A percentile compares a stretch with the other conserved stretches of the same genome.
phyloP scores from a whole-genome alignment of 2,329 filamentous ascomycete genomes.

The Penicillium decumbens region DNA sequence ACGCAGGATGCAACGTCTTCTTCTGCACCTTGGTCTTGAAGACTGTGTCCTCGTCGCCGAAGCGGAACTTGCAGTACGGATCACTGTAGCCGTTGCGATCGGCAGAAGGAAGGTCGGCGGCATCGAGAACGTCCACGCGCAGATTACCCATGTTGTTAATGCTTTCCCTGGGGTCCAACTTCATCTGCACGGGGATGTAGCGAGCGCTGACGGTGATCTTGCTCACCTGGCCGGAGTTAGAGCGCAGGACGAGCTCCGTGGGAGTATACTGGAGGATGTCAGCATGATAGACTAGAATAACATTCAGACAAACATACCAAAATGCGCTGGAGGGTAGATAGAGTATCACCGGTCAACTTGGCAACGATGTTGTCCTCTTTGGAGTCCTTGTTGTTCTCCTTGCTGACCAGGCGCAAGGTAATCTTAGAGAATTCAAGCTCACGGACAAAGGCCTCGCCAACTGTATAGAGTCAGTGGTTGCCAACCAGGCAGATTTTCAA shows the following conservation, averaged over 20 bases:
- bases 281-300: neutral
- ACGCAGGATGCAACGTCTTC: slow-evolving; percentile 89
- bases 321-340: slow-evolving; percentile 83
- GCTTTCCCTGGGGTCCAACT: slow-evolving; percentile 86
- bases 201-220: slow-evolving; percentile 88
- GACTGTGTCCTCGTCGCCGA: slow-evolving; percentile 81
- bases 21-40: slow-evolving; percentile 96
- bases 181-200: slow-evolving; percentile 92
- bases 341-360: slow-evolving; percentile 75
- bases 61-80: slow-evolving; percentile 89
- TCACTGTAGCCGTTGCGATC: slow-evolving; percentile 97
- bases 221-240: slow-evolving; percentile 68
- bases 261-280: slow-evolving; percentile 69
- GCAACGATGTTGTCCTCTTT: slow-evolving; percentile 70
- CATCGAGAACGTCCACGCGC: slow-evolving; percentile 88
- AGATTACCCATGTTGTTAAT: slow-evolving; percentile 99
- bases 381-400: slow-evolving; percentile 66
- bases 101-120: slow-evolving; percentile 78
- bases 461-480: slow-evolving; percentile 31
- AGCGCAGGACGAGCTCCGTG: slow-evolving; percentile 73
- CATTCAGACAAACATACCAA: slow-evolving; percentile 54
- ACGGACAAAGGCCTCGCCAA: slow-evolving; percentile 90
- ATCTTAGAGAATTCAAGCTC: slow-evolving; percentile 96
- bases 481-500: neutral
- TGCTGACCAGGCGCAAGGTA: slow-evolving; percentile 79